These are phyloP conservation scores for Forsythia viridissima DNA, from an alignment of 257 asterid genomes.

Conservation along the genomic window DNA sequence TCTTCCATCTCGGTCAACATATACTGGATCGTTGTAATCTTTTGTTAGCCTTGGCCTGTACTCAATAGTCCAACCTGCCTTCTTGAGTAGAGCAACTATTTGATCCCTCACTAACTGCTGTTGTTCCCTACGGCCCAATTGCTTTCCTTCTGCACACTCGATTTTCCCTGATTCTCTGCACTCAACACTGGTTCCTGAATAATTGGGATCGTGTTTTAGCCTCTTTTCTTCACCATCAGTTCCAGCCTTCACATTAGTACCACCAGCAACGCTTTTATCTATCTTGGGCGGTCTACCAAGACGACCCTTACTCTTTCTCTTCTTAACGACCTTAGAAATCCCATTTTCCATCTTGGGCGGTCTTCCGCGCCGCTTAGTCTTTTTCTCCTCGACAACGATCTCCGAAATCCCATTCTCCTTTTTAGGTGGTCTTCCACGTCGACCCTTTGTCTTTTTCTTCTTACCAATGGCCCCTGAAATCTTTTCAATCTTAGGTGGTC, in stretches of 20 bases:
- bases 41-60: slow-evolving; percentile 59
- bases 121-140: slow-evolving; percentile 59
- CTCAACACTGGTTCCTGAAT: slow-evolving; percentile 18
- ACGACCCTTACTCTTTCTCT: slow-evolving; percentile 17
- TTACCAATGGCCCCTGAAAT: slow-evolving; percentile 11
- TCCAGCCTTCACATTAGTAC: slow-evolving; percentile 21
- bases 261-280: slow-evolving; percentile 6
- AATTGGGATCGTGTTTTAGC: slow-evolving; percentile 14
- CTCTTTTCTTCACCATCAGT: slow-evolving; percentile 27
- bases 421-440: slow-evolving; percentile 45
- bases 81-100: slow-evolving; percentile 55
- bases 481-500: slow-evolving; percentile 33
- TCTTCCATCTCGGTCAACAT: slow-evolving; percentile 63
- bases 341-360: slow-evolving; percentile 22
- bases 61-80: slow-evolving; percentile 86
- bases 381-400: neutral
- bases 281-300: neutral
- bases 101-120: slow-evolving; percentile 71
- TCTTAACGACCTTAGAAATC: slow-evolving; percentile 2
- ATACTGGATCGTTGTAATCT: slow-evolving; percentile 80
- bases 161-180: neutral
- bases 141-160: slow-evolving; percentile 27
- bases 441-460: slow-evolving; percentile 33
- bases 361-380: neutral
- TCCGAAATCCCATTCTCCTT: neutral